Evolutionary conservation across 2,329 filamentous ascomycete genomes (phyloP).

Genomic region (Xylaria sp.): DNA sequence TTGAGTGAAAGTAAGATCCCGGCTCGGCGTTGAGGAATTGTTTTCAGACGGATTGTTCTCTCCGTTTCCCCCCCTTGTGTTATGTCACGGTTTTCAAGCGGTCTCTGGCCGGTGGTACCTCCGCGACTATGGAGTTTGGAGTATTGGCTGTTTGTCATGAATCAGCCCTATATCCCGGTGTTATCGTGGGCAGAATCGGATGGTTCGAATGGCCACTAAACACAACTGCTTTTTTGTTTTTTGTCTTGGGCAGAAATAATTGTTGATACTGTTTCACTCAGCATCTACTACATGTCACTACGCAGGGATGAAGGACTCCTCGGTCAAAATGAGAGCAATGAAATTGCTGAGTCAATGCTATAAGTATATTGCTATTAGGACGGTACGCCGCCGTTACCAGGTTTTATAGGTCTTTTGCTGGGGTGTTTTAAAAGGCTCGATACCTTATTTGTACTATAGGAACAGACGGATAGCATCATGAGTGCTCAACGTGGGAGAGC

Average conservation of each 20-base stretch:
- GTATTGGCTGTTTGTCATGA: conserved; percentile 14
- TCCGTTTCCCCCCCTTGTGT: background rate
- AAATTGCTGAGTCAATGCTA: background rate
- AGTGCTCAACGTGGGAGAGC: background rate
- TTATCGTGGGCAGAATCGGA: conserved; percentile 11
- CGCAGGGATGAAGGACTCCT: conserved; percentile 9
- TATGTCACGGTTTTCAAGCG: conserved; percentile 19
- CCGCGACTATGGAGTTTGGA: conserved; percentile 19
- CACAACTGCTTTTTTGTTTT: background rate
- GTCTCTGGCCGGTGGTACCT: background rate
- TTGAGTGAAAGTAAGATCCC: conserved; percentile 22
- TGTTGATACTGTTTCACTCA: conserved; percentile 7
- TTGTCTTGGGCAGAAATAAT: conserved; percentile 15
- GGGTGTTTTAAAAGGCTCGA: conserved; percentile 8
- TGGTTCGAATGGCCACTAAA: conserved; percentile 7
- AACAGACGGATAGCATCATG: conserved; percentile 21
- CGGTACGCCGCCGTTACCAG: background rate
- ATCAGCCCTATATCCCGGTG: background rate
- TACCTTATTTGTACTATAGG: conserved; percentile 32
- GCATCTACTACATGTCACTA: conserved; percentile 14
- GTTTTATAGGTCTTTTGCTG: background rate
- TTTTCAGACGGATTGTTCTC: background rate
- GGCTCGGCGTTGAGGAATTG: conserved; percentile 27
- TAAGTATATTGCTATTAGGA: background rate
- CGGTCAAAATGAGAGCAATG: conserved; percentile 20